These are phyloP conservation scores for Claviceps fusiformis DNA, from an alignment of 2,329 filamentous ascomycete species.

Conservation along the genomic window DNA sequence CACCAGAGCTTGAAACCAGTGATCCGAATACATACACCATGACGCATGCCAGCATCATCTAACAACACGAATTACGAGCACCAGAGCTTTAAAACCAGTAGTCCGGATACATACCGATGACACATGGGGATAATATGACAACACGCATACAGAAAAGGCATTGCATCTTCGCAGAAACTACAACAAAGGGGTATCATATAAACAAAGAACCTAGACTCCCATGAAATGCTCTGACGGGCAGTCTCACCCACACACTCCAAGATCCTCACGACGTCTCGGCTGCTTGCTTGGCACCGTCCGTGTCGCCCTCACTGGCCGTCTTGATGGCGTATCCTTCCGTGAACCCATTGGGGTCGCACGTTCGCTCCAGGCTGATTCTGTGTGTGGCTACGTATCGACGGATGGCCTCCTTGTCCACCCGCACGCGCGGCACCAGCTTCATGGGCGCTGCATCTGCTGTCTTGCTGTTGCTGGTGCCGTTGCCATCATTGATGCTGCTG, in stretches of 20 bases:
- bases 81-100: too few relatives aligned
- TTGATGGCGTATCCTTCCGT: constrained; percentile 50
- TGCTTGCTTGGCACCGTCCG: constrained; percentile 16
- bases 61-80: too few relatives aligned
- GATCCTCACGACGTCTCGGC: constrained; percentile 5
- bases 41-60: too few relatives aligned
- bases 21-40: too few relatives aligned
- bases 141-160: too few relatives aligned
- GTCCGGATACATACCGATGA: too few relatives aligned
- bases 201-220: not conserved
- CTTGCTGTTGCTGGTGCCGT: not conserved
- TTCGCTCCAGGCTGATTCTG: constrained; percentile 46
- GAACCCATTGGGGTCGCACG: constrained; percentile 66
- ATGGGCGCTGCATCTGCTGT: constrained; percentile 5
- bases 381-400: constrained; percentile 53
- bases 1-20: too few relatives aligned
- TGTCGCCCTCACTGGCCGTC: constrained; percentile 19
- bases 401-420: constrained; percentile 41
- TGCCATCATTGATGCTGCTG: not conserved
- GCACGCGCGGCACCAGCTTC: constrained; percentile 30
- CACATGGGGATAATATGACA: too few relatives aligned
- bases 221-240: too few relatives aligned
- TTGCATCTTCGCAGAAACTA: too few relatives aligned
- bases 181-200: not conserved
- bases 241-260: not conserved